These are phyloP conservation scores for Chaetomium tenue DNA, from an alignment of 495 filamentous ascomycete genomes.

Conservation along the genomic window DNA sequence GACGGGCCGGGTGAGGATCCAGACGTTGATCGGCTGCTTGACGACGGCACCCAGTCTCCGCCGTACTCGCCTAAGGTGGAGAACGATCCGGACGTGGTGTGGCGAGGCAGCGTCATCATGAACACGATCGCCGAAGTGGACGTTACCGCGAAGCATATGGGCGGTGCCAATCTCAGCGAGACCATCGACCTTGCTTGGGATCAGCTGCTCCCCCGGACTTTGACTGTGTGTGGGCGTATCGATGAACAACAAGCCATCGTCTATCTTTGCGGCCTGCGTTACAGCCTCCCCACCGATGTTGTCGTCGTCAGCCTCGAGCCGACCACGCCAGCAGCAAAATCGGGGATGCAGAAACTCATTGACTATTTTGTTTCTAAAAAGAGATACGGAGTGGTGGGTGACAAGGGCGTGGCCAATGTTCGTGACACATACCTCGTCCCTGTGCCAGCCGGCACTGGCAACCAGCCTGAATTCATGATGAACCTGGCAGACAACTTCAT, in stretches of 20 bases:
- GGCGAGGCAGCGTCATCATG: conserved; percentile 81
- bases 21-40: conserved; percentile 87
- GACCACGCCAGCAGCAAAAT: conserved; percentile 47
- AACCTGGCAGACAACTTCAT: conserved; percentile 72
- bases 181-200: conserved; percentile 59
- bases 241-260: conserved; percentile 74
- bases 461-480: conserved; percentile 68
- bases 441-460: conserved; percentile 58
- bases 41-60: conserved; percentile 78
- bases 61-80: conserved; percentile 69
- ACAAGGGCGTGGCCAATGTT: conserved; percentile 65
- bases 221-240: conserved; percentile 82
- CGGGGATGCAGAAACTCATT: conserved; percentile 67
- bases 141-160: conserved; percentile 77
- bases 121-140: conserved; percentile 67
- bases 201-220: conserved; percentile 62
- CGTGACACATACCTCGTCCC: conserved; percentile 78
- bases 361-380: conserved; percentile 76
- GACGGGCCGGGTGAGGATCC: conserved; percentile 64
- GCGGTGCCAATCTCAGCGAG: conserved; percentile 69
- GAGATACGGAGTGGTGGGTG: conserved; percentile 77
- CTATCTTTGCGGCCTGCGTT: conserved; percentile 80
- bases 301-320: conserved; percentile 65
- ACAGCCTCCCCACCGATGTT: conserved; percentile 69
- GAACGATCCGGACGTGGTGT: conserved; percentile 61